Evolutionary conservation across 1,284 basidiomycete genomes (phyloP).

Genomic region (Leccinum subrobustum): DNA sequence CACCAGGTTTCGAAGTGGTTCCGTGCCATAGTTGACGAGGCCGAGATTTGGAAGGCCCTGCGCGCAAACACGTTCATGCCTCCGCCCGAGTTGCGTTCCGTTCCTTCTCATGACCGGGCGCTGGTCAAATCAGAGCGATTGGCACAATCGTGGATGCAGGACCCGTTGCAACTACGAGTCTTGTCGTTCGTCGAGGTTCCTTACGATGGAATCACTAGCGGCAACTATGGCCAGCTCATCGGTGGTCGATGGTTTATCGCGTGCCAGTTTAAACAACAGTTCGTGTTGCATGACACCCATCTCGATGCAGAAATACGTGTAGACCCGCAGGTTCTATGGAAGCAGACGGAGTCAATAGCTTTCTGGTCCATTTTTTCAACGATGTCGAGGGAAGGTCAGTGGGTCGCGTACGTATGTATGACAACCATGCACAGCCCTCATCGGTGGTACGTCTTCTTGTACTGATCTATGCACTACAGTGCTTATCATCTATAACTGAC

Average conservation of each 20-base stretch:
- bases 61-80: background rate
- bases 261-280: background rate
- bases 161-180: background rate
- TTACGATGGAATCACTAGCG: background rate
- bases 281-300: background rate
- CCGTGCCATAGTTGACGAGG: background rate
- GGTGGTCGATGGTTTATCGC: background rate
- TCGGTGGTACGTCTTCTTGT: too few relatives aligned
- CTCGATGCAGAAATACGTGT: background rate
- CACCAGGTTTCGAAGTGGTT: conserved; percentile 1
- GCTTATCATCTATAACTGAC: too few relatives aligned
- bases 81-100: background rate
- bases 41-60: background rate
- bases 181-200: background rate
- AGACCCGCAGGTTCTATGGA: background rate
- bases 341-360: background rate
- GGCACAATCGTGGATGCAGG: background rate
- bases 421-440: too few relatives aligned
- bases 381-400: too few relatives aligned
- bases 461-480: too few relatives aligned
- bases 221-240: background rate
- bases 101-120: background rate
- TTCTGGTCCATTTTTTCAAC: too few relatives aligned
- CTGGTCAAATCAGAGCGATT: background rate
- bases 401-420: too few relatives aligned